phyloP scores from a whole-genome alignment of 352 stramenopile species.

The Pythium inflatum region DNA sequence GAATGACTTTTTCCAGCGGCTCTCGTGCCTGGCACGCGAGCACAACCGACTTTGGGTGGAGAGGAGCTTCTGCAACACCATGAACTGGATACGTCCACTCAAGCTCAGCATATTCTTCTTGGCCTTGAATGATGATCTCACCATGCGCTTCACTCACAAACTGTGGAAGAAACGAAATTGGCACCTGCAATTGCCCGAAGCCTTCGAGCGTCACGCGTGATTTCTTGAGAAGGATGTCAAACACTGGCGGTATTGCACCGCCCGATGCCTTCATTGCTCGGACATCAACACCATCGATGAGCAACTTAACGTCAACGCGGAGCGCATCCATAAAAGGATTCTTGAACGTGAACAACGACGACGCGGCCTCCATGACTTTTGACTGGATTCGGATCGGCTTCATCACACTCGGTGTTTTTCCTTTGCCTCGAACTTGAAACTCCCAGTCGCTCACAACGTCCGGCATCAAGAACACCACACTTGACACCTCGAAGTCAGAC shows the following conservation, averaged over 20 bases:
- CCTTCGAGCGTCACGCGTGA: constrained; percentile 75
- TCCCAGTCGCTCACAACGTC: constrained; percentile 88
- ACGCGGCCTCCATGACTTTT: constrained; percentile 80
- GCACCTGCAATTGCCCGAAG: constrained; percentile 87
- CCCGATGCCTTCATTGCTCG: not conserved
- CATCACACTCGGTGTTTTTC: constrained; percentile 90
- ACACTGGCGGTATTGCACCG: constrained; percentile 39
- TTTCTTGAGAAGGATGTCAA: constrained; percentile 82
- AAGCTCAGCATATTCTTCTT: constrained; percentile 68
- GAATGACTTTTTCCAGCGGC: constrained; percentile 60
- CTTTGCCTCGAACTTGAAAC: constrained; percentile 80
- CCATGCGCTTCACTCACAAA: constrained; percentile 69
- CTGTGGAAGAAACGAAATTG: constrained; percentile 89
- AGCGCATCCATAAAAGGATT: constrained; percentile 91
- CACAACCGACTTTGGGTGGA: constrained; percentile 60
- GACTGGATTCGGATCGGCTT: constrained; percentile 70
- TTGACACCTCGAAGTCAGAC: constrained; percentile 70
- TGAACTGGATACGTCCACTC: constrained; percentile 80
- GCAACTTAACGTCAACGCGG: constrained; percentile 79
- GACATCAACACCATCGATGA: constrained; percentile 32
- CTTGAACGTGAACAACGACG: constrained; percentile 90
- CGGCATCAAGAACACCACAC: constrained; percentile 75
- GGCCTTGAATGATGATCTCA: constrained; percentile 68
- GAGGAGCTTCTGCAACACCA: constrained; percentile 68
- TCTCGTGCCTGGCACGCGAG: constrained; percentile 75